Evolutionary conservation across 1,284 basidiomycete species (phyloP).

Genomic region (Boletus semigastroideus): DNA sequence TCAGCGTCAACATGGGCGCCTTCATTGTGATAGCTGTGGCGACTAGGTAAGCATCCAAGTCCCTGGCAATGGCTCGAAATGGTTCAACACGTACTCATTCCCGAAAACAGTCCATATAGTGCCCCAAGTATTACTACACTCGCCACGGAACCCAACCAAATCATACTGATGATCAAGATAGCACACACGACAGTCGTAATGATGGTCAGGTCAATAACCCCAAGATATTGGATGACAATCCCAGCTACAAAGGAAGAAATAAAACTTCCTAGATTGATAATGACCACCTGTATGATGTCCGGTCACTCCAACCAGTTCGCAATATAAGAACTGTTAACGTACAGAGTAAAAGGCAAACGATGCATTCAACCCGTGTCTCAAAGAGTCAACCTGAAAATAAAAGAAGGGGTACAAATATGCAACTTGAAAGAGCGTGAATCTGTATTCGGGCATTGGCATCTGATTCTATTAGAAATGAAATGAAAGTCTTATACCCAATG

Average conservation of each 20-base stretch:
- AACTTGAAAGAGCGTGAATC: conserved; percentile 24
- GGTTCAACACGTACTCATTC: conserved; percentile 28
- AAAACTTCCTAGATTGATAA: conserved; percentile 43
- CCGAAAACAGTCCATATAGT: conserved; percentile 52
- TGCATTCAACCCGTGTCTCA: conserved; percentile 24
- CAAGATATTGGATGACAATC: conserved; percentile 35
- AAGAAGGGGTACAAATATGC: conserved; percentile 29
- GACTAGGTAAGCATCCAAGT: background rate
- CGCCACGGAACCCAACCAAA: conserved; percentile 39
- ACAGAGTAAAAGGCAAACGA: conserved; percentile 34
- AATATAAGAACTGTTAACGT: background rate
- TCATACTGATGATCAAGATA: conserved; percentile 40
- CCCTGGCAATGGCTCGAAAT: fast-evolving
- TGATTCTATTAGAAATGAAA: background rate
- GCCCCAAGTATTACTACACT: conserved; percentile 46
- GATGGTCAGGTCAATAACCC: conserved; percentile 43
- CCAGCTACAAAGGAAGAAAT: conserved; percentile 41
- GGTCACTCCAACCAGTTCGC: background rate
- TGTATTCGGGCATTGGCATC: conserved; percentile 1
- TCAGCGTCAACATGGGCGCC: conserved; percentile 28
- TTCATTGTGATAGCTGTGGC: conserved; percentile 25
- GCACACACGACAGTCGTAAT: conserved; percentile 27
- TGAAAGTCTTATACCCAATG: conserved; percentile 15
- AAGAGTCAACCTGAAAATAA: conserved; percentile 32
- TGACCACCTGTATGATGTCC: conserved; percentile 35